Evolutionary conservation across 2,329 filamentous ascomycete genomes (phyloP).

Genomic region (Ophiostoma novo-ulmi): DNA sequence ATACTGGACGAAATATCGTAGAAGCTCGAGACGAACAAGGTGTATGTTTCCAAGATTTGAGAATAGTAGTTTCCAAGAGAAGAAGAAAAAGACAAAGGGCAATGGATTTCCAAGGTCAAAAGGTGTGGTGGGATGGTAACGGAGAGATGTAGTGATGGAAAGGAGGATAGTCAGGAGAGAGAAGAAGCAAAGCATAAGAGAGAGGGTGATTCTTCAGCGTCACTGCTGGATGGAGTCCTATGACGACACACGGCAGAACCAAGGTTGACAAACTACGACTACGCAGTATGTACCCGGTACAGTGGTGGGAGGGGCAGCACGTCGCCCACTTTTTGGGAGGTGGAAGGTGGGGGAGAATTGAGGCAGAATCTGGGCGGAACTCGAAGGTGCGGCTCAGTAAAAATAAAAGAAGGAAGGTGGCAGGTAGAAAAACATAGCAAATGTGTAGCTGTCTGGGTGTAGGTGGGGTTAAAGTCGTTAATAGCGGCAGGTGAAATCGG

Average conservation of each 20-base stretch:
- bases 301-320: conserved; percentile 14
- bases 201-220: not conserved
- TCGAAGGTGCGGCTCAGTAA: not conserved
- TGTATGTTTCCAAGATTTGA: not conserved
- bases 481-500: not conserved
- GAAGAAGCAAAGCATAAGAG: not conserved
- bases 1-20: not conserved
- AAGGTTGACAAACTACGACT: conserved; percentile 13
- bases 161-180: not conserved
- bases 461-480: not conserved
- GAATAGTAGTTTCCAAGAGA: not conserved
- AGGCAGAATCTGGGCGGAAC: not conserved
- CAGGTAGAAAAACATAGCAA: not conserved
- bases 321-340: conserved; percentile 1
- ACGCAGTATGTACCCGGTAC: not conserved
- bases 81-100: too few relatives aligned
- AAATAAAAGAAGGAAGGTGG: not conserved
- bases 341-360: not conserved
- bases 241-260: conserved; percentile 23
- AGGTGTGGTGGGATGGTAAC: not conserved
- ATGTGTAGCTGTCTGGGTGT: not conserved
- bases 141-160: not conserved
- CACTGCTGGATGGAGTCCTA: conserved; percentile 16
- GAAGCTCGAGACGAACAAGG: not conserved
- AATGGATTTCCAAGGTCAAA: not conserved